These are phyloP conservation scores for Apiotrichum akiyoshidainum DNA, from an alignment of 1,284 basidiomycete genomes.

Conservation along the genomic window DNA sequence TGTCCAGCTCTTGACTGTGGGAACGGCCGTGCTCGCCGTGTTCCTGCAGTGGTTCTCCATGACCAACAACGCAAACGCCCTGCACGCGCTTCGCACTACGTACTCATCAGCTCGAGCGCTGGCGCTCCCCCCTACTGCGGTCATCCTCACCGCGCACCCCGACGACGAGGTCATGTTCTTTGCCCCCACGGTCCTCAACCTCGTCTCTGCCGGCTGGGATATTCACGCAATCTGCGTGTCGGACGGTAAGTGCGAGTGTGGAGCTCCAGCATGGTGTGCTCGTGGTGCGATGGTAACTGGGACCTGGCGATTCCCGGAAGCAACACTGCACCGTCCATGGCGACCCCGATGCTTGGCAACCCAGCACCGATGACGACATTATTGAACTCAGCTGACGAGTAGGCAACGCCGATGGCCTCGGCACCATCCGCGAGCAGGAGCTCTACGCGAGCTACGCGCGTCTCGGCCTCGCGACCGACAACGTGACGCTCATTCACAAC, in stretches of 20 bases:
- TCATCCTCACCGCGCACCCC: slow-evolving; percentile 53
- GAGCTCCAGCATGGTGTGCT: neutral
- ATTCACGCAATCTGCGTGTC: slow-evolving; percentile 54
- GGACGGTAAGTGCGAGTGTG: slow-evolving; percentile 6
- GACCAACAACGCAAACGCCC: neutral
- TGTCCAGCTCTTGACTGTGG: neutral
- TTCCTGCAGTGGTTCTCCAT: slow-evolving; percentile 9
- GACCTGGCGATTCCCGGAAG: no score
- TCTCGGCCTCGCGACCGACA: slow-evolving; percentile 62
- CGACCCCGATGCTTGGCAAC: neutral
- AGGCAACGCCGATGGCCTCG: slow-evolving; percentile 79
- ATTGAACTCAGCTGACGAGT: slow-evolving; percentile 7
- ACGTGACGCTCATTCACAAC: slow-evolving; percentile 66
- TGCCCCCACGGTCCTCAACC: slow-evolving; percentile 46
- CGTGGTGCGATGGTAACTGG: neutral
- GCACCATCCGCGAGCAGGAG: slow-evolving; percentile 63
- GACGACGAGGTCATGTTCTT: slow-evolving; percentile 80
- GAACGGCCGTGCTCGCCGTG: neutral
- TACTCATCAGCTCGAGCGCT: neutral
- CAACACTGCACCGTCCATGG: neutral
- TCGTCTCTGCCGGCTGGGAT: slow-evolving; percentile 36
- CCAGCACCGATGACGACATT: neutral
- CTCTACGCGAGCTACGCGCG: slow-evolving; percentile 64
- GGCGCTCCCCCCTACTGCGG: slow-evolving; percentile 12
- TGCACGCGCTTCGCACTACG: neutral